A percentile compares a stretch with the other conserved stretches of the same genome.
Evolutionary conservation across 192 early-diverging fungal species (phyloP).

Genomic region (Gaertneriomyces semiglobifer): DNA sequence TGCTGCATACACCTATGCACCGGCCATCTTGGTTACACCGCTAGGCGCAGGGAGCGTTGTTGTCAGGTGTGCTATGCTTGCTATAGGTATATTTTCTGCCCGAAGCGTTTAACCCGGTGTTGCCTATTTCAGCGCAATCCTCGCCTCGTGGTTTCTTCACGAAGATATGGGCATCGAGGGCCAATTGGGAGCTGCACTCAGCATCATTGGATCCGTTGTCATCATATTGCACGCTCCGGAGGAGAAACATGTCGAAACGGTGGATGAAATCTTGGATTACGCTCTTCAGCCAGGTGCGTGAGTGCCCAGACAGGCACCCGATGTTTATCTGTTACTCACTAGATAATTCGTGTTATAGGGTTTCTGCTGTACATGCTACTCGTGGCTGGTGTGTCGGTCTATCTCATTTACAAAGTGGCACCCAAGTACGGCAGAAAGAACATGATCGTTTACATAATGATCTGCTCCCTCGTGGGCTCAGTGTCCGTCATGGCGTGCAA

Average conservation of each 20-base stretch:
- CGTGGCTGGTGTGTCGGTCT: slow-evolving; percentile 60
- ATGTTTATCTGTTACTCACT: neutral
- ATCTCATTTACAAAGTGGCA: slow-evolving; percentile 80
- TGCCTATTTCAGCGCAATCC: slow-evolving; percentile 59
- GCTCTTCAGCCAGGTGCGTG: slow-evolving; percentile 68
- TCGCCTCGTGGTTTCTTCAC: slow-evolving; percentile 84
- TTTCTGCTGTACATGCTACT: slow-evolving; percentile 77
- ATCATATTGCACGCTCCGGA: slow-evolving; percentile 80
- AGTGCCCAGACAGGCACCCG: neutral
- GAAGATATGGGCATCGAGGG: slow-evolving; percentile 80
- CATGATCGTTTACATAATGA: slow-evolving; percentile 87
- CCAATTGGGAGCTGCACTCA: slow-evolving; percentile 85
- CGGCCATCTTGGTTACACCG: slow-evolving; percentile 92
- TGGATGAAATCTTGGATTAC: slow-evolving; percentile 80
- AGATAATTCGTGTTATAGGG: slow-evolving; percentile 40
- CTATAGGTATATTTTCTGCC: neutral
- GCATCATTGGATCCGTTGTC: slow-evolving; percentile 83
- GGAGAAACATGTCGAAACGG: slow-evolving; percentile 71
- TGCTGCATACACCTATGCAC: slow-evolving; percentile 92
- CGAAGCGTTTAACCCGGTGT: neutral
- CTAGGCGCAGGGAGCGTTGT: slow-evolving; percentile 88
- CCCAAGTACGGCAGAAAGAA: slow-evolving; percentile 74
- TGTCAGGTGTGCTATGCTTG: slow-evolving; percentile 56
- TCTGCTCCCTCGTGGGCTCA: slow-evolving; percentile 95
- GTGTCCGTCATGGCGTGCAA: slow-evolving; percentile 84